Evolutionary conservation across 257 asterid species (phyloP).

Genomic region (Penstemon newberryi): DNA sequence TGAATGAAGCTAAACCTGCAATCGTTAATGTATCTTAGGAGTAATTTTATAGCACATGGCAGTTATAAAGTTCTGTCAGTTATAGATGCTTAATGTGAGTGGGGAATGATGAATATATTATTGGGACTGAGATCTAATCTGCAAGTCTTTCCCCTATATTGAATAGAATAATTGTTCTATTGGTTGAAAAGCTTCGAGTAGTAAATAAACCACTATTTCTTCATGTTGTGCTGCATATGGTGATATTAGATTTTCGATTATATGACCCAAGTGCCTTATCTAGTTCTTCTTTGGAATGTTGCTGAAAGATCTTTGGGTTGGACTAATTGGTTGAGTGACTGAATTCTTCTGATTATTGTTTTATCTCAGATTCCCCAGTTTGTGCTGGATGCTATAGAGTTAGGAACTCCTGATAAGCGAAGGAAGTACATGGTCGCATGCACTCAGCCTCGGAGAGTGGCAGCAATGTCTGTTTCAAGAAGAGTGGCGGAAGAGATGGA

Average conservation of each 20-base stretch:
- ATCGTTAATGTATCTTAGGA: too few species aligned
- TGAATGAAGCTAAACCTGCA: not conserved
- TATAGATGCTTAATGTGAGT: too few species aligned
- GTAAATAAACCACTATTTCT: not conserved
- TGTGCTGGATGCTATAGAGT: slow-evolving; percentile 76
- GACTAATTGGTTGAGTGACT: not conserved
- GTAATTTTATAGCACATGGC: too few species aligned
- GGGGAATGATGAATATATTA: too few species aligned
- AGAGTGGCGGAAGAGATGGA: slow-evolving; percentile 99
- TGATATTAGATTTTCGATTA: not conserved
- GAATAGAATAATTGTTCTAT: too few species aligned
- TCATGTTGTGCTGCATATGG: not conserved
- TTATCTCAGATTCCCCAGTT: slow-evolving; percentile 85
- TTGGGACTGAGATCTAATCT: too few species aligned
- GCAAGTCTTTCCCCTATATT: too few species aligned
- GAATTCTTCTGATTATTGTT: not conserved
- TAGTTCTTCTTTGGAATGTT: not conserved
- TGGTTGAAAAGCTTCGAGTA: too few species aligned
- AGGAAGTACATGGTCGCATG: slow-evolving; percentile 91
- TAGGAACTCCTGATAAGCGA: slow-evolving; percentile 67
- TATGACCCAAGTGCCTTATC: not conserved
- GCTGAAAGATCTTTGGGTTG: not conserved
- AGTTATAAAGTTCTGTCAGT: too few species aligned
- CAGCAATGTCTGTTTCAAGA: slow-evolving; percentile 97
- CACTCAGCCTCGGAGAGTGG: slow-evolving; percentile 97